phyloP scores from a whole-genome alignment of 768 basidiomycete genomes.

The Hirschioporus abietinus region DNA sequence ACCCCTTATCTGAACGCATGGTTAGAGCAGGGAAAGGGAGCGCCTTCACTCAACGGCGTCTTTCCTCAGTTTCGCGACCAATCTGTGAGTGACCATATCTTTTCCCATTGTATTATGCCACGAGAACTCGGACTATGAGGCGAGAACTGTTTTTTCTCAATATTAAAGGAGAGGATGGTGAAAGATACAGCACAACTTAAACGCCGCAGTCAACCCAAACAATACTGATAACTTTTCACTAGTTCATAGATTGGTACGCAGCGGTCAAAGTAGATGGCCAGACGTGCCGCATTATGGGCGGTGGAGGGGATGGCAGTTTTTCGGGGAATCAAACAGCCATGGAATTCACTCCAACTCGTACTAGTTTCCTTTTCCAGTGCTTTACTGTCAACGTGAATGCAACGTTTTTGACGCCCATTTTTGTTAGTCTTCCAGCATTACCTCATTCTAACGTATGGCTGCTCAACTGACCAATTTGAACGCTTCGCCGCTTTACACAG shows the following conservation, averaged over 20 bases:
- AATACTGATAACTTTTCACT: not conserved
- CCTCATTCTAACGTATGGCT: too few species aligned
- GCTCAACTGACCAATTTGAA: conserved; percentile 6
- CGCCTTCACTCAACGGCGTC: conserved; percentile 9
- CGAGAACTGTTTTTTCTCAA: too few species aligned
- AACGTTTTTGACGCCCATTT: conserved; percentile 16
- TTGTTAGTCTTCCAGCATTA: too few species aligned
- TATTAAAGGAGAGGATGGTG: too few species aligned
- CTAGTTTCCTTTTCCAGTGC: conserved; percentile 12
- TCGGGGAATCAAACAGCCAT: conserved; percentile 13
- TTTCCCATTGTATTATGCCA: not conserved
- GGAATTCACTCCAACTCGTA: conserved; percentile 14
- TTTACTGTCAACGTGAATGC: conserved; percentile 14
- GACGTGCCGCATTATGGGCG: conserved; percentile 16
- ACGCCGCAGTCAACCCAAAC: too few species aligned
- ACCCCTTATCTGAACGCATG: conserved; percentile 22
- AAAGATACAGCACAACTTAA: too few species aligned
- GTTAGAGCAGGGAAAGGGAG: not conserved
- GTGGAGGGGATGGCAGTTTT: not conserved
- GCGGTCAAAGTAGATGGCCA: conserved; percentile 16
- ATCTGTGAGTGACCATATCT: conserved; percentile 5
- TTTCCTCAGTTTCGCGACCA: conserved; percentile 15
- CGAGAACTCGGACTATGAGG: too few species aligned
- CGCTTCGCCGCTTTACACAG: not conserved
- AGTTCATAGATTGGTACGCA: conserved; percentile 16